A percentile compares a stretch with the other conserved stretches of the same genome.
Conservation (phyloP, 2,329 filamentous ascomycete genomes). For the Penicillium verrucosum region DNA sequence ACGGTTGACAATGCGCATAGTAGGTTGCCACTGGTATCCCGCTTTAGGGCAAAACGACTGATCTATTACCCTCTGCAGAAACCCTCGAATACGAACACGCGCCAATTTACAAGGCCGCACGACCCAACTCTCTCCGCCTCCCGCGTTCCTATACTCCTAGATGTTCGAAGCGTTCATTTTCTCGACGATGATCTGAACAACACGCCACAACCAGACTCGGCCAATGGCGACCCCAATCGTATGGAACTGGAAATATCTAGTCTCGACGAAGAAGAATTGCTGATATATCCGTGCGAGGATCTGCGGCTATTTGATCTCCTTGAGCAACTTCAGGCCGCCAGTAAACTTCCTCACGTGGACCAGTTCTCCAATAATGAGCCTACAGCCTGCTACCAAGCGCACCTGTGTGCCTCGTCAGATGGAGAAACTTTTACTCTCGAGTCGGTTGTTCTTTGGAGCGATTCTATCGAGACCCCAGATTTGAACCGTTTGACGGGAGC, state of each 20-base stretch:
- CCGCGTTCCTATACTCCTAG: constrained; percentile 23
- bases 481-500: constrained; percentile 16
- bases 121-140: background rate
- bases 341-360: constrained; percentile 26
- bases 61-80: constrained; percentile 17
- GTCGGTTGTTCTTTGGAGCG: constrained; percentile 35
- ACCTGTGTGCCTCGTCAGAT: constrained; percentile 18
- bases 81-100: constrained; percentile 6
- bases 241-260: constrained; percentile 22
- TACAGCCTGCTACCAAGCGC: constrained; percentile 32
- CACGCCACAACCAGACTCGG: background rate
- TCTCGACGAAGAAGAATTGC: constrained; percentile 15
- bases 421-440: constrained; percentile 27
- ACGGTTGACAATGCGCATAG: constrained; percentile 31
- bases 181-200: background rate
- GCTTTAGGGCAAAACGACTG: constrained; percentile 1
- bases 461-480: constrained; percentile 30
- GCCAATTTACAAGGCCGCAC: background rate
- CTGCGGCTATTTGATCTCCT: constrained; percentile 19
- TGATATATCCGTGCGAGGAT: constrained; percentile 19
- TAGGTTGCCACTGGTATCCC: constrained; percentile 20
- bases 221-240: constrained; percentile 11
- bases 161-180: constrained; percentile 3
- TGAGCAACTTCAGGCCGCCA: constrained; percentile 23
- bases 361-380: constrained; percentile 22